Evolutionary conservation across 371 early-diverging fungal genomes (phyloP).

Genomic region (Mucor circinelloides): DNA sequence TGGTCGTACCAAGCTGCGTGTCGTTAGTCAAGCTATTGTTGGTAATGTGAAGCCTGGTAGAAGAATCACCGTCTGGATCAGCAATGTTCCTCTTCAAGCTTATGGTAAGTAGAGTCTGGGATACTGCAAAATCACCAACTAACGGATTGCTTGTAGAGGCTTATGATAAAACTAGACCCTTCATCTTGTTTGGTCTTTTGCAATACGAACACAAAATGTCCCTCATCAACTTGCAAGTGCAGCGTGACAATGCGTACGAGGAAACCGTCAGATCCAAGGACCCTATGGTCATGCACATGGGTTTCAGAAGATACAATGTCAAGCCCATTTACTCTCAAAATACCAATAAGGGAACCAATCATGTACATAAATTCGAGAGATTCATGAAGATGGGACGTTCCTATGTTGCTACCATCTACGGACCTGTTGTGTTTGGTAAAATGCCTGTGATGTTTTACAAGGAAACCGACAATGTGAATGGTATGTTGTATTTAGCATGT

Average conservation of each 20-base stretch:
- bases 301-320: constrained; percentile 87
- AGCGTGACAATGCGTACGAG: constrained; percentile 71
- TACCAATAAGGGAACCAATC: constrained; percentile 78
- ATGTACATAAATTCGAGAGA: constrained; percentile 95
- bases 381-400: constrained; percentile 77
- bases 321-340: constrained; percentile 89
- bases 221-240: constrained; percentile 78
- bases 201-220: constrained; percentile 95
- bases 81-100: constrained; percentile 68
- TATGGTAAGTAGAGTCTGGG: constrained; percentile 45
- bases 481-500: constrained; percentile 23
- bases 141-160: constrained; percentile 36
- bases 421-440: constrained; percentile 86
- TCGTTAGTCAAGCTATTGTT: constrained; percentile 62
- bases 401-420: constrained; percentile 84
- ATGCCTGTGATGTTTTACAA: constrained; percentile 78
- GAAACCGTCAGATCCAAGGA: constrained; percentile 83
- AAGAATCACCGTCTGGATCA: constrained; percentile 67
- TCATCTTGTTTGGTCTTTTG: constrained; percentile 81
- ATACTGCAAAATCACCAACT: neutral
- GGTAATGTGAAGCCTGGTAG: constrained; percentile 64
- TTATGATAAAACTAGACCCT: constrained; percentile 60
- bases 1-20: constrained; percentile 72
- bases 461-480: constrained; percentile 62
- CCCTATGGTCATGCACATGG: constrained; percentile 81